A percentile compares a stretch with the other conserved stretches of the same genome.
Conservation (phyloP, 805 yeast species). For the Millerozyma acaciae region DNA sequence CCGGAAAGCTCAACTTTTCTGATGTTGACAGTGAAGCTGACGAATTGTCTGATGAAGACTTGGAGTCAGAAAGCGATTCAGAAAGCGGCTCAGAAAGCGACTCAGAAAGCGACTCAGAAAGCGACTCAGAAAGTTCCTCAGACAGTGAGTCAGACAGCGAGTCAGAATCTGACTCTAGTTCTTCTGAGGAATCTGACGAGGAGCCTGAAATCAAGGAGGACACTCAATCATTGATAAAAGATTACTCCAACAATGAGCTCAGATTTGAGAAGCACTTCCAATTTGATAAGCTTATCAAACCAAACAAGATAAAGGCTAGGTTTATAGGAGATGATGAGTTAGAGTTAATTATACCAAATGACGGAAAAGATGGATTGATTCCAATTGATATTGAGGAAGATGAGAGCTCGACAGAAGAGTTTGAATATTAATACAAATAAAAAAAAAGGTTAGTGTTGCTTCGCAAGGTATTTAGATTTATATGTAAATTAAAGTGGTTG, state of each 20-base stretch:
- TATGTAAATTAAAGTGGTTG: too few species aligned
- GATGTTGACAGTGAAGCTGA: conserved; percentile 18
- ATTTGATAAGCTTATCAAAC: conserved; percentile 36
- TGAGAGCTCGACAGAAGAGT: conserved; percentile 12
- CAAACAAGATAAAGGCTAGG: conserved; percentile 34
- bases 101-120: conserved; percentile 10
- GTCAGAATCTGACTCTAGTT: conserved; percentile 12
- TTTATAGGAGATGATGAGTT: conserved; percentile 38
- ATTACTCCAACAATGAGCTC: conserved; percentile 37
- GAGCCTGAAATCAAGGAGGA: conserved; percentile 42
- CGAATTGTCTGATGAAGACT: conserved; percentile 12
- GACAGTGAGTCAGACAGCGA: conserved; percentile 7
- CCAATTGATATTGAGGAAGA: conserved; percentile 22
- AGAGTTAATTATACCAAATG: conserved; percentile 39
- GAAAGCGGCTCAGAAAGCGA: conserved; percentile 13
- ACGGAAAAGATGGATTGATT: conserved; percentile 21
- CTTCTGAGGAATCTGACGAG: conserved; percentile 10
- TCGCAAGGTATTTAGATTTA: too few species aligned
- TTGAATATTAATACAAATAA: conserved; percentile 2
- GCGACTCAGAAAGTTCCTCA: conserved; percentile 7
- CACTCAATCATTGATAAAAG: conserved; percentile 33
- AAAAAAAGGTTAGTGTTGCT: background rate
- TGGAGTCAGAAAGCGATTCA: conserved; percentile 12
- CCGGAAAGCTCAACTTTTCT: conserved; percentile 35
- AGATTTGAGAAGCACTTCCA: conserved; percentile 41